Conservation (phyloP, 2,329 filamentous ascomycete species). For the Aspergillus bombycis region DNA sequence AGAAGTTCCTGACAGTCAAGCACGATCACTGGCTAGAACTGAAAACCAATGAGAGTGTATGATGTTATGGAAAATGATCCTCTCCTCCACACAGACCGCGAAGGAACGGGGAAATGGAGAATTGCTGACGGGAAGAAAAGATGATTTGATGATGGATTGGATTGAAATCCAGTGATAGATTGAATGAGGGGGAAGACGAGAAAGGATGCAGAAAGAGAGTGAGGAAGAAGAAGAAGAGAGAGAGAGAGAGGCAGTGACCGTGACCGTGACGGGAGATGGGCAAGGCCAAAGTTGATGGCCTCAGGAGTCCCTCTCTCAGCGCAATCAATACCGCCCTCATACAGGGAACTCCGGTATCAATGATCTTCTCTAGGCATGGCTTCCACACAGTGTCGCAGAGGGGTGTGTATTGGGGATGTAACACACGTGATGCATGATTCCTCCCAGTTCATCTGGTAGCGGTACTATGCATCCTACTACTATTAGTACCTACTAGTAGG, state of each 20-base stretch:
- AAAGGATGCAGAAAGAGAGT: slow-evolving; percentile 1
- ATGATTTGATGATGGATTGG: slow-evolving; percentile 11
- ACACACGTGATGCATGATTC: slow-evolving; percentile 17
- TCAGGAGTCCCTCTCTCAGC: slow-evolving; percentile 8
- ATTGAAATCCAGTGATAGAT: slow-evolving; percentile 1
- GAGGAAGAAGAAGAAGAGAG: slow-evolving; percentile 5
- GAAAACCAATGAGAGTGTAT: slow-evolving; percentile 20
- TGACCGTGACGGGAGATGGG: slow-evolving; percentile 6
- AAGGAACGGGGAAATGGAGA: slow-evolving; percentile 2
- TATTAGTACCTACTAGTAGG: no score
- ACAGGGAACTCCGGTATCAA: slow-evolving; percentile 2
- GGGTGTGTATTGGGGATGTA: slow-evolving; percentile 14
- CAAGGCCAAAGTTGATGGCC: slow-evolving; percentile 8
- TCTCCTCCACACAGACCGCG: slow-evolving; percentile 9
- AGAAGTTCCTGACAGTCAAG: slow-evolving; percentile 31
- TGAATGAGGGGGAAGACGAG: background rate
- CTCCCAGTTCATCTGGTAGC: background rate
- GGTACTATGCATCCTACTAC: background rate
- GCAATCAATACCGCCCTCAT: slow-evolving; percentile 7
- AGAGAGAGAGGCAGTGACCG: slow-evolving; percentile 3
- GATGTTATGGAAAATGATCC: slow-evolving; percentile 7
- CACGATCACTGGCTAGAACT: slow-evolving; percentile 27
- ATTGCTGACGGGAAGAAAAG: background rate
- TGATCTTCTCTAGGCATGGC: slow-evolving; percentile 2
- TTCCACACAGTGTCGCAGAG: background rate